These are phyloP conservation scores for Rhizopogon roseolus DNA, from an alignment of 768 basidiomycete genomes.

Conservation along the genomic window DNA sequence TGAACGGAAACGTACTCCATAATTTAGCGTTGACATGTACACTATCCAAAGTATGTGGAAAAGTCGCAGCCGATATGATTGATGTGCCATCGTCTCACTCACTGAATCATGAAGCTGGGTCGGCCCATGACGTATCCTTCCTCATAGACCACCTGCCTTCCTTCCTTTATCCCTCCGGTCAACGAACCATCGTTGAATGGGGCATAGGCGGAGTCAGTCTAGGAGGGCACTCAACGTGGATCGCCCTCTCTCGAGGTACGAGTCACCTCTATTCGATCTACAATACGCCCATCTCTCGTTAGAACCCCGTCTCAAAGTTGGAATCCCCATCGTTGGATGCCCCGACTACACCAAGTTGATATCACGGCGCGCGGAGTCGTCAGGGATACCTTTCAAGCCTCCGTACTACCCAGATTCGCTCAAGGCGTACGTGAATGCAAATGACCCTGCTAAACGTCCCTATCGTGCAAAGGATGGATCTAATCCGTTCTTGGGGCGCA, in stretches of 20 bases:
- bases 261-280: not conserved
- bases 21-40: slow-evolving; percentile 24
- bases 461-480: slow-evolving; percentile 31
- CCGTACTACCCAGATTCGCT: slow-evolving; percentile 58
- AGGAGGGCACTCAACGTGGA: slow-evolving; percentile 84
- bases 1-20: slow-evolving; percentile 3
- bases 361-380: slow-evolving; percentile 44
- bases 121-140: slow-evolving; percentile 72
- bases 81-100: not conserved
- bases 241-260: slow-evolving; percentile 47
- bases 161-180: slow-evolving; percentile 65
- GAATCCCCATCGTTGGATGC: slow-evolving; percentile 60
- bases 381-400: slow-evolving; percentile 38
- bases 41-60: slow-evolving; percentile 23
- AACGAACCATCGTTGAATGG: slow-evolving; percentile 62
- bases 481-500: slow-evolving; percentile 69
- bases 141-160: slow-evolving; percentile 76
- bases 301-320: slow-evolving; percentile 44
- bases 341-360: slow-evolving; percentile 64
- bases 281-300: not conserved
- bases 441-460: slow-evolving; percentile 42
- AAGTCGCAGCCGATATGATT: not conserved
- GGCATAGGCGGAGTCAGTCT: slow-evolving; percentile 73
- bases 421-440: slow-evolving; percentile 36
- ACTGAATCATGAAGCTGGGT: slow-evolving; percentile 37